A percentile compares a stretch with the other conserved stretches of the same genome.
phyloP scores from a whole-genome alignment of 345 rosid genomes.

The Excoecaria cochinchinensis region DNA sequence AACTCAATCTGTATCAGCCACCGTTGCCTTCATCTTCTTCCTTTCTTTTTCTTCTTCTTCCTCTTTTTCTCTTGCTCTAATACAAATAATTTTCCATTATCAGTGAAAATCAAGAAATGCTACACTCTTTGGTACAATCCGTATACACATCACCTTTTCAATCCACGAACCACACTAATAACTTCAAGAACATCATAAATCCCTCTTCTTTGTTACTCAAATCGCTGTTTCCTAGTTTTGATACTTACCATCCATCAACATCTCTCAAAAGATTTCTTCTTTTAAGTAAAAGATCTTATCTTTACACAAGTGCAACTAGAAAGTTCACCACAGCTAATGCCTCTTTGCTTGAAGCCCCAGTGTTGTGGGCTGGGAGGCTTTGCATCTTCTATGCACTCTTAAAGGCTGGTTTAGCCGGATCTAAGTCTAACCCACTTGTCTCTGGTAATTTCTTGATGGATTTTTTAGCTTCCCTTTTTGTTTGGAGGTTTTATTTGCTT shows the following conservation, averaged over 20 bases:
- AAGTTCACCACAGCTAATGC: slow-evolving; percentile 34
- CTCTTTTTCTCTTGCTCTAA: neutral
- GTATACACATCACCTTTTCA: slow-evolving; percentile 32
- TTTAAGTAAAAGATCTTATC: slow-evolving; percentile 14
- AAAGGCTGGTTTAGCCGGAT: slow-evolving; percentile 84
- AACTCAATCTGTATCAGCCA: too few species aligned
- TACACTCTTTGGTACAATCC: slow-evolving; percentile 37
- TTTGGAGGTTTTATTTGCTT: neutral
- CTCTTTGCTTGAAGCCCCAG: slow-evolving; percentile 67
- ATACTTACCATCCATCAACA: slow-evolving; percentile 18
- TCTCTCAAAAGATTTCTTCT: slow-evolving; percentile 23
- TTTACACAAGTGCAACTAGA: neutral
- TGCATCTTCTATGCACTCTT: slow-evolving; percentile 78
- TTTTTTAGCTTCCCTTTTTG: neutral
- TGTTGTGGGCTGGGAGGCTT: slow-evolving; percentile 82
- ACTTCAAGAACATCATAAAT: slow-evolving; percentile 11
- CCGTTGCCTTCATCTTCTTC: neutral
- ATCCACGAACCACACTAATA: neutral
- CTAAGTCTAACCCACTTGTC: slow-evolving; percentile 71
- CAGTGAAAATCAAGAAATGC: slow-evolving; percentile 33
- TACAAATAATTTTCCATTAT: neutral
- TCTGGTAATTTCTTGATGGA: slow-evolving; percentile 44
- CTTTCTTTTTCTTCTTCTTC: neutral
- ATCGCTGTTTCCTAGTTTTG: slow-evolving; percentile 34
- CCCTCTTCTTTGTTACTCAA: slow-evolving; percentile 28